phyloP scores from a whole-genome alignment of 345 rosid species.

The Capsella bursapastoris region DNA sequence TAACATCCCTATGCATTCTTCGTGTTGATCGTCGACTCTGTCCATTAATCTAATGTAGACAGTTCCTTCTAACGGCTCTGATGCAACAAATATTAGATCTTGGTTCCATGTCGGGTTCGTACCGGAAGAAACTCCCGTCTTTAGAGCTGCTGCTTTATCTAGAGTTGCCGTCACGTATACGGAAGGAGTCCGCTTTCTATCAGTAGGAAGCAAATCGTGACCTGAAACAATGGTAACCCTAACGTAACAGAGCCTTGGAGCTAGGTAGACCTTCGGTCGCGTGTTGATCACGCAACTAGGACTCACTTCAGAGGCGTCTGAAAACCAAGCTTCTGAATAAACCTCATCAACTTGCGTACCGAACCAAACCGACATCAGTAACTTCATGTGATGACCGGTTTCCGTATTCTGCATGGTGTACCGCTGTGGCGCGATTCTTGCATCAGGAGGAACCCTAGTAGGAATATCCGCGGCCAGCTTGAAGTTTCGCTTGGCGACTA shows the following conservation, averaged over 20 bases:
- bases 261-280: constrained; percentile 36
- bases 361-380: constrained; percentile 39
- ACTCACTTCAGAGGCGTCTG: constrained; percentile 23
- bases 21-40: neutral
- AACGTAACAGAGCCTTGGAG: constrained; percentile 42
- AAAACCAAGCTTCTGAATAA: constrained; percentile 37
- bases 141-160: neutral
- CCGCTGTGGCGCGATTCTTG: constrained; percentile 21
- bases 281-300: constrained; percentile 33
- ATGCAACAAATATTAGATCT: constrained; percentile 37
- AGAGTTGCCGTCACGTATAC: constrained; percentile 36
- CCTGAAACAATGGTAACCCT: constrained; percentile 38
- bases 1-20: constrained; percentile 17
- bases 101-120: constrained; percentile 38
- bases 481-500: constrained; percentile 21
- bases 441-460: constrained; percentile 32
- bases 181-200: neutral
- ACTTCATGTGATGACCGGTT: neutral
- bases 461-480: constrained; percentile 34
- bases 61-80: constrained; percentile 33
- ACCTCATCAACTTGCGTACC: constrained; percentile 39
- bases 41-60: neutral
- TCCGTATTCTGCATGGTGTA: constrained; percentile 20
- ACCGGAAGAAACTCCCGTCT: constrained; percentile 1
- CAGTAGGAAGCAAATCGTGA: constrained; percentile 25